Evolutionary conservation across 2,329 filamentous ascomycete genomes (phyloP), one percentile per base, ranked within the genome.

Genomic region (Lasiodiplodia gonubiensis): DNA sequence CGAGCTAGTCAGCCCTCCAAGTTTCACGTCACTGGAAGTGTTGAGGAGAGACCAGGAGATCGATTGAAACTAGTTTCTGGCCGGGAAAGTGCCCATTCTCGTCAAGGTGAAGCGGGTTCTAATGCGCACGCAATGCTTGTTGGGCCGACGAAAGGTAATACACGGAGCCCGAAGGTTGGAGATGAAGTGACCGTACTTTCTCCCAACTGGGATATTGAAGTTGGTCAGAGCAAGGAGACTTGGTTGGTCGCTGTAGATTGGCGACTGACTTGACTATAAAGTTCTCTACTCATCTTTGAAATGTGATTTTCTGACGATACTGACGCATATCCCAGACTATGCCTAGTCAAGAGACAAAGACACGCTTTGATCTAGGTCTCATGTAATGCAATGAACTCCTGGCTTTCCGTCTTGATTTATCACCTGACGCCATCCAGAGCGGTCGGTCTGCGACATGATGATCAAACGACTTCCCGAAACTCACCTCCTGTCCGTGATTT

Each of bases 231-330:
- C 10, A 75, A 72, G 2, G 68, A 72, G 61, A 76, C 49, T 39
- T 82, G 80, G 79, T 68, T 72, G 14, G 76, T 83, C 18, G 81
- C 74, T 55, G 79, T 81, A 25, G 80, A 83, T 63, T 84, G 82
- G 81, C 68, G 71, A 21, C 18, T 52, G 14, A 25, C 42, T n/a
- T 37, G 18, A 63, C 4, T 2, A 21, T 46, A 7, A 30, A 10
- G 33, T 3, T 63, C 11, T 49, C 8, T 18, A 18, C 21, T 61
- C 27, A 3, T 5, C 2, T 3, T 16, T n/a, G 18, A 11, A 46
- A 21, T 3, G 3, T 46, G 8, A 21, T 4, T 21, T 8, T 46
- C 8, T 4, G 7, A n/a, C n/a, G 18, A 46, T 18, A 18, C 42
- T 46, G 7, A 21, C 7, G 21, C 11, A 21, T 46, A 46, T n/a